Evolutionary conservation across 2,329 filamentous ascomycete genomes (phyloP).

Genomic region (Xylariaceae sp.): DNA sequence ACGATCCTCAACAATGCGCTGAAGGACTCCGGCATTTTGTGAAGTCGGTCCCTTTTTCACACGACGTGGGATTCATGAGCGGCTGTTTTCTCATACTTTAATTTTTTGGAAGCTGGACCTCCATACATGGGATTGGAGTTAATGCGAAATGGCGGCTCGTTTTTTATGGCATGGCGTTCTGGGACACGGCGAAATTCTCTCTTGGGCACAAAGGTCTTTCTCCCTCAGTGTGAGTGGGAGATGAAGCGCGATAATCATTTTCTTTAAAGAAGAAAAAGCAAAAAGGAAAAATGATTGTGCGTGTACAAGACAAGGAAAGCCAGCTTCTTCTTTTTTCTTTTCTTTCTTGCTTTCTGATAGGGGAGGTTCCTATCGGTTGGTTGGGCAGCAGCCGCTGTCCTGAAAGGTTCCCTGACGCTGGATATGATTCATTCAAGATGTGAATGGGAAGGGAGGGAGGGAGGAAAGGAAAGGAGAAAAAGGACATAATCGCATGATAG

Average conservation of each 20-base stretch:
- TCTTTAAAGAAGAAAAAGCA: slow-evolving; percentile 11
- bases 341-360: slow-evolving; percentile 13
- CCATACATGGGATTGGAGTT: slow-evolving; percentile 31
- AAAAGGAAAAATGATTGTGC: slow-evolving; percentile 12
- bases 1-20: slow-evolving; percentile 97
- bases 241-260: slow-evolving; percentile 18
- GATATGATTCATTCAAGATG: slow-evolving; percentile 17
- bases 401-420: slow-evolving; percentile 14
- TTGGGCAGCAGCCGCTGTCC: background rate
- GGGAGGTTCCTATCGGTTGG: slow-evolving; percentile 12
- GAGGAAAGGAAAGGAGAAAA: background rate
- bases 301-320: slow-evolving; percentile 1
- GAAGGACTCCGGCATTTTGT: slow-evolving; percentile 95
- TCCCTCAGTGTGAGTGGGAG: slow-evolving; percentile 23
- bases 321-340: no score
- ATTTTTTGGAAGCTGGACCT: slow-evolving; percentile 16
- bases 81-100: slow-evolving; percentile 16
- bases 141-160: slow-evolving; percentile 21
- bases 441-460: background rate
- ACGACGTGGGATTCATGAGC: slow-evolving; percentile 4
- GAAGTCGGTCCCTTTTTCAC: slow-evolving; percentile 34
- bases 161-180: slow-evolving; percentile 31
- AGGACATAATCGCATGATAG: slow-evolving; percentile 18
- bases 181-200: slow-evolving; percentile 22
- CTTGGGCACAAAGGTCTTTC: slow-evolving; percentile 18